phyloP scores from a whole-genome alignment of 139 green algal species.

The Zygnema circumcarinatum region DNA sequence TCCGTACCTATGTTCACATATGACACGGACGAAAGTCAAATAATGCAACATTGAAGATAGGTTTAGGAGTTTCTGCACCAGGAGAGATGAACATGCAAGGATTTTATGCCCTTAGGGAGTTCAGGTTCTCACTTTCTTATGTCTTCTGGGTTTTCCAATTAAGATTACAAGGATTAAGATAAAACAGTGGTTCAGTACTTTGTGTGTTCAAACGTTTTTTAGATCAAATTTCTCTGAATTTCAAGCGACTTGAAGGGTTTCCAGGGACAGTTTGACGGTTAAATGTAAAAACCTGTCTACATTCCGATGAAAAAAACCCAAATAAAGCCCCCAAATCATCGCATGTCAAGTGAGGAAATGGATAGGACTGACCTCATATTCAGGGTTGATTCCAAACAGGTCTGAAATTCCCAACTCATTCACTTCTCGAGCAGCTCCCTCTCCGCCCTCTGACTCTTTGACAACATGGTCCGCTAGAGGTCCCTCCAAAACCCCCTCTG shows the following conservation, averaged over 20 bases:
- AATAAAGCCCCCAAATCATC: not conserved
- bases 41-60: constrained; percentile 15
- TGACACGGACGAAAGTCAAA: not conserved
- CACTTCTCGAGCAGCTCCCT: no score
- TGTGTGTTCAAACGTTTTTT: not conserved
- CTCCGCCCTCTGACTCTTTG: not conserved
- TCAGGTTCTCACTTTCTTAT: not conserved
- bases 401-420: not conserved
- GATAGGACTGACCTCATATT: not conserved
- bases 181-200: not conserved
- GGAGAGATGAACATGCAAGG: not conserved
- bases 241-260: no score
- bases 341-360: not conserved
- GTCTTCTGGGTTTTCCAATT: not conserved
- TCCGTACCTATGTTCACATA: not conserved
- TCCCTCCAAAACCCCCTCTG: not conserved
- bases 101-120: not conserved
- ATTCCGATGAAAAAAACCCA: not conserved
- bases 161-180: not conserved
- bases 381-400: not conserved
- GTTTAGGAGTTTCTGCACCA: not conserved
- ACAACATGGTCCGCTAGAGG: not conserved
- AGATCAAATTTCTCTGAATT: not conserved
- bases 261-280: no score
- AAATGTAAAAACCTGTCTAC: not conserved